A percentile compares a stretch with the other conserved stretches of the same genome.
These are phyloP conservation scores for Epichloe sibirici DNA, from an alignment of 2,329 filamentous ascomycete genomes.

Conservation along the genomic window DNA sequence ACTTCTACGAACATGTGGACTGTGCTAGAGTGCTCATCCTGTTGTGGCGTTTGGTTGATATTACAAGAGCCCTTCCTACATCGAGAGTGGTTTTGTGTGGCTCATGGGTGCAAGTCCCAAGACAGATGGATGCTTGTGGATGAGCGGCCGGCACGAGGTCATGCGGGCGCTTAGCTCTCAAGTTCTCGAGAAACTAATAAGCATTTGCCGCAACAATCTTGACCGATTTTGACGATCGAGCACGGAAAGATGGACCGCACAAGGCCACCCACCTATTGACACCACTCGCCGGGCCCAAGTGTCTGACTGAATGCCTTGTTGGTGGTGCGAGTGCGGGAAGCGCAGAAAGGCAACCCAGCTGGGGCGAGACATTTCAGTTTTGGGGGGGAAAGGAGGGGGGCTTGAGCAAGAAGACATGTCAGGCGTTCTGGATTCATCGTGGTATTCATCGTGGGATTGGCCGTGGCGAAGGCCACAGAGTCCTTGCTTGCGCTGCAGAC, in stretches of 20 bases:
- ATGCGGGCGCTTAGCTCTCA: background rate
- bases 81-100: background rate
- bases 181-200: background rate
- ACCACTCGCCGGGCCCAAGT: background rate
- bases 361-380: background rate
- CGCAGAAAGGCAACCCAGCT: conserved; percentile 1
- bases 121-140: background rate
- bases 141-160: background rate
- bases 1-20: background rate
- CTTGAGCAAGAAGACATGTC: conserved; percentile 2
- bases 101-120: background rate
- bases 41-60: background rate
- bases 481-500: conserved; percentile 1
- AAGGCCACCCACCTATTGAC: background rate
- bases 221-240: conserved; percentile 2
- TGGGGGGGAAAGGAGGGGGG: background rate
- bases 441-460: conserved; percentile 5
- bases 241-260: background rate
- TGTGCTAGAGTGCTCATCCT: too few relatives aligned
- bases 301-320: background rate
- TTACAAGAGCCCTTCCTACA: background rate
- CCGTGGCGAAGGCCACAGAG: background rate
- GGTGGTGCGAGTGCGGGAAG: conserved; percentile 1
- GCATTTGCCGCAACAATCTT: background rate
- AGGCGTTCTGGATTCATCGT: conserved; percentile 1